These are phyloP conservation scores for Gossypioides kirkii DNA, from an alignment of 345 rosid genomes.

Conservation along the genomic window DNA sequence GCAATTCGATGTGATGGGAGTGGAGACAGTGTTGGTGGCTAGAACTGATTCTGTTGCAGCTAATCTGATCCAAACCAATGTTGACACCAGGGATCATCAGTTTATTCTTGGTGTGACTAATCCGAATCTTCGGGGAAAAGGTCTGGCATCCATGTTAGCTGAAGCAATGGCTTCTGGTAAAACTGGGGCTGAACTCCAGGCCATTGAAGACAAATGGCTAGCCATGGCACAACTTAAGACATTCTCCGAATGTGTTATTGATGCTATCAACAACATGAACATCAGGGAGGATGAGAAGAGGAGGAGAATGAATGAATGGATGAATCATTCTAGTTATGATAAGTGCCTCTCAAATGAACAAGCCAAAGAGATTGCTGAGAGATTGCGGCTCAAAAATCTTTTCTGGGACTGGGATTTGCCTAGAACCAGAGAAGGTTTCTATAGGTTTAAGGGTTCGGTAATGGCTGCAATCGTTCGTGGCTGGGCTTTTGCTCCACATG, in stretches of 20 bases:
- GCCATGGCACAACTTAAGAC: constrained; percentile 71
- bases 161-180: constrained; percentile 75
- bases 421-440: constrained; percentile 91
- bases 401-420: constrained; percentile 99
- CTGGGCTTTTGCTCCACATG: constrained; percentile 76
- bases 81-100: constrained; percentile 84
- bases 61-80: constrained; percentile 72
- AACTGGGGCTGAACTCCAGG: constrained; percentile 68
- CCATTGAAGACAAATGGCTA: constrained; percentile 79
- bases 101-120: constrained; percentile 86
- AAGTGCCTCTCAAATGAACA: constrained; percentile 65
- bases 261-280: constrained; percentile 57
- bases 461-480: constrained; percentile 80
- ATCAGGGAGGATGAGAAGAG: constrained; percentile 53
- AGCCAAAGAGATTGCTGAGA: constrained; percentile 65
- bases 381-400: constrained; percentile 59
- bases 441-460: constrained; percentile 84
- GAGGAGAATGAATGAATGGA: constrained; percentile 66
- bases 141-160: constrained; percentile 56
- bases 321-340: constrained; percentile 51
- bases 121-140: constrained; percentile 61
- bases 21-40: constrained; percentile 86
- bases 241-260: constrained; percentile 58
- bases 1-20: constrained; percentile 94
- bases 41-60: constrained; percentile 88